Percentiles rank a stretch among this genome's conserved stretches.
phyloP scores from a whole-genome alignment of 2,329 filamentous ascomycete genomes.

The Talaromyces piceae region DNA sequence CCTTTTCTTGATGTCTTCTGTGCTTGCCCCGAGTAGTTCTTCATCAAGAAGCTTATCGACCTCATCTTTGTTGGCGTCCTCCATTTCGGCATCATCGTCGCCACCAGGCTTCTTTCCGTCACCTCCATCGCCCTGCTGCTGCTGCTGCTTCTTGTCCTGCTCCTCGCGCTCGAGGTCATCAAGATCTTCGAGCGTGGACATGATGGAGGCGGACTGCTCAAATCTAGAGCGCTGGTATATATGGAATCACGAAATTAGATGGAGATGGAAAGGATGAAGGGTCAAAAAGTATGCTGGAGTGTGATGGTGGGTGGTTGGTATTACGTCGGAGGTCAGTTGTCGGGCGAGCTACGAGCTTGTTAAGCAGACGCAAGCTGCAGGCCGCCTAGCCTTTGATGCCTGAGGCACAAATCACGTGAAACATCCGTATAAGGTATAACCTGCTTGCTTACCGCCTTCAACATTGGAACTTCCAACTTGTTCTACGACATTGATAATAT shows the following conservation, averaged over 20 bases:
- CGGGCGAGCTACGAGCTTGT: not conserved
- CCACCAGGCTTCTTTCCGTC: constrained; percentile 44
- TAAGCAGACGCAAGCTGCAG: not conserved
- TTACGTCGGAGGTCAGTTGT: not conserved
- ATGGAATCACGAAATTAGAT: not conserved
- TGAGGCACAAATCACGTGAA: not conserved
- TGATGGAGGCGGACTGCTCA: constrained; percentile 36
- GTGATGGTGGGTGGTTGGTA: not conserved
- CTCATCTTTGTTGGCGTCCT: constrained; percentile 61
- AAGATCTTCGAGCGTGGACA: constrained; percentile 89
- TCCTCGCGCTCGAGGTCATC: constrained; percentile 80
- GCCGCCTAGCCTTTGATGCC: not conserved
- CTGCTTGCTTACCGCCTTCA: no score
- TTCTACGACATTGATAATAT: no score
- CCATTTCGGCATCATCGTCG: constrained; percentile 81
- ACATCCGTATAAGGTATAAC: no score
- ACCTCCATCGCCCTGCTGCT: constrained; percentile 45
- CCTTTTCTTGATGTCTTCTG: constrained; percentile 87
- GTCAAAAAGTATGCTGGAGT: not conserved
- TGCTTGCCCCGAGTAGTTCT: constrained; percentile 87
- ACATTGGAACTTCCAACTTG: no score
- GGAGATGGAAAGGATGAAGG: not conserved
- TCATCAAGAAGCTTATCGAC: constrained; percentile 82
- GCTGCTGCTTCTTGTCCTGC: constrained; percentile 57
- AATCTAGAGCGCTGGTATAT: not conserved